Evolutionary conservation across 83 land plant genomes (phyloP), one percentile per base, ranked within the genome.

Genomic region (Thuja plicata): DNA sequence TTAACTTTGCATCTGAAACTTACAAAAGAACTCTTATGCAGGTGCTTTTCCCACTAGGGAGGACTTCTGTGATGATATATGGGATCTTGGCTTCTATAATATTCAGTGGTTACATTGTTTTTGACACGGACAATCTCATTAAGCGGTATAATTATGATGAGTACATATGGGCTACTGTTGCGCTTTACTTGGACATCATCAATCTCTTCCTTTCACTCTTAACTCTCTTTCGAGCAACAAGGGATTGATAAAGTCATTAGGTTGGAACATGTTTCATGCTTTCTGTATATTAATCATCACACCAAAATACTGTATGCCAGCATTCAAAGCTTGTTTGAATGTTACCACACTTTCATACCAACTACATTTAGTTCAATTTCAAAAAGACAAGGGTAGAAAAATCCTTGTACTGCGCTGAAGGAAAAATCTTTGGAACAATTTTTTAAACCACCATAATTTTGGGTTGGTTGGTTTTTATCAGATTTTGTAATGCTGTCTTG

Each of bases 101-200:
- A n/a, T 96, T 96, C 91, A 87, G 90, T 34, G 97, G 90, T 32
- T 96, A 88, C 88, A 92, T 95, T 38, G 87, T 95, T 66, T 95
- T 92, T 85, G 97, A 95, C 92, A 95, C 96, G 8, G 92, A 93
- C 71, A 94, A 95, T 73, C 76, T 94, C 74, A 94, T 95, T 87
- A 95, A 95, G 86, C 90, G 93, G 10, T 90, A 74, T 85, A 55
- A 52, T 37, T 94, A 96, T 57, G 97, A 96, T 71, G 94, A 96
- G 30, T 96, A 94, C 86, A 85, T 96, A 40, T 89, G 91, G 91
- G 97, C 95, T 52, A 92, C 97, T 5, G 82, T 93, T 34, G 50
- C 80, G 9, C 90, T 96, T 27, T 96, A 94, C 66, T 88, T 94
- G 35, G 96, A 96, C 77, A 91, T 96, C 89, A 85, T 96, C 78